Evolutionary conservation across 169 alveolate genomes (phyloP).

Genomic region (Amoebophrya sp.): DNA sequence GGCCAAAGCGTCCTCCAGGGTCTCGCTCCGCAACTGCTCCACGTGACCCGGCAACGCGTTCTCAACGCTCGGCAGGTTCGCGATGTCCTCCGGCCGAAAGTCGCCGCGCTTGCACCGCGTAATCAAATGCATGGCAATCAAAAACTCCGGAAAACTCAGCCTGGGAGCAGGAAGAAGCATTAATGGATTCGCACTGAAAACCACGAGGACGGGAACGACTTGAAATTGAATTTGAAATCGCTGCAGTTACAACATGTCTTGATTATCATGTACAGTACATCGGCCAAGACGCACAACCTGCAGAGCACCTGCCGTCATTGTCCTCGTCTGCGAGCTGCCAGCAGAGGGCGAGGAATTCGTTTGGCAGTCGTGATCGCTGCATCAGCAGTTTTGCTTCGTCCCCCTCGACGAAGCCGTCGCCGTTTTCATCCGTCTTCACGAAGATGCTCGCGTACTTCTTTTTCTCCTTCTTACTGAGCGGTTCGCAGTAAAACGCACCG

Average conservation of each 20-base stretch:
- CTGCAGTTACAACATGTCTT: no score
- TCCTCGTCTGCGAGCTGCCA: slow-evolving; percentile 25
- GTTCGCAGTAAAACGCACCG: neutral
- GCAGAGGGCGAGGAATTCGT: neutral
- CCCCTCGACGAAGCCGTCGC: slow-evolving; percentile 20
- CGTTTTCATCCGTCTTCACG: slow-evolving; percentile 13
- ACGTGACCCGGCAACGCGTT: neutral
- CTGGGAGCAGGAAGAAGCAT: no score
- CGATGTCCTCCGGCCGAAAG: neutral
- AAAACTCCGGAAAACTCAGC: neutral
- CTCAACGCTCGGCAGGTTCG: neutral
- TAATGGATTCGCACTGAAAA: no score
- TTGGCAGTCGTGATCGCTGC: neutral
- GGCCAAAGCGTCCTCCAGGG: neutral
- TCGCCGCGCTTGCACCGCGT: neutral
- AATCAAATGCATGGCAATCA: neutral
- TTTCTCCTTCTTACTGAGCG: neutral
- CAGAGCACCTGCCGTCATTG: slow-evolving; percentile 6
- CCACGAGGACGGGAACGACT: neutral
- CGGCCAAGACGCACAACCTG: no score
- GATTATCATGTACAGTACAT: no score
- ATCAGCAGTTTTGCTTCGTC: slow-evolving; percentile 19
- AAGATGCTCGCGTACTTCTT: slow-evolving; percentile 8
- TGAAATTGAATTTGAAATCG: neutral
- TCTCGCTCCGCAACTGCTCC: neutral